phyloP scores from a whole-genome alignment of 1,284 basidiomycete genomes.

The Hemileia vastatrix region DNA sequence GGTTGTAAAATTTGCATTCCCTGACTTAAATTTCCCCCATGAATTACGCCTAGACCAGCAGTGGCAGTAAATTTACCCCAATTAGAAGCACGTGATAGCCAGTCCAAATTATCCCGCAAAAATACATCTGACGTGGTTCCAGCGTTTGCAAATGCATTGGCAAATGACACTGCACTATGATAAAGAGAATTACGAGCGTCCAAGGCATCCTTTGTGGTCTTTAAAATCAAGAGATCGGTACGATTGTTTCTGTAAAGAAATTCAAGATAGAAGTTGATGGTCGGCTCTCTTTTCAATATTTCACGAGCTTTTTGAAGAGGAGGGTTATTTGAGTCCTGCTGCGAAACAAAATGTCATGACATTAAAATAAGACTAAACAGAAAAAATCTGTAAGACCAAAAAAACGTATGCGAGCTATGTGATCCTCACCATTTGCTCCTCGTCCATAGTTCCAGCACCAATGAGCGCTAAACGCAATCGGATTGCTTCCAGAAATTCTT shows the following conservation, averaged over 20 bases:
- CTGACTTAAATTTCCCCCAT: slow-evolving; percentile 87
- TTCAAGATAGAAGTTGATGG: slow-evolving; percentile 80
- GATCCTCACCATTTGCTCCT: slow-evolving; percentile 14
- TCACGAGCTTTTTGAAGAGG: slow-evolving; percentile 56
- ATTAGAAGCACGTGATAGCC: slow-evolving; percentile 82
- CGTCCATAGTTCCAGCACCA: slow-evolving; percentile 17
- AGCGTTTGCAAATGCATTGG: slow-evolving; percentile 91
- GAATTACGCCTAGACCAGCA: slow-evolving; percentile 86
- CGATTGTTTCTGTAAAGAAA: slow-evolving; percentile 90
- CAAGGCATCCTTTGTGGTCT: slow-evolving; percentile 85
- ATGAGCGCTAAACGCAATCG: slow-evolving; percentile 24
- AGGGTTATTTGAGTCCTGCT: slow-evolving; percentile 46
- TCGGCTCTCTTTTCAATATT: slow-evolving; percentile 78
- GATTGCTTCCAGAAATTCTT: slow-evolving; percentile 74
- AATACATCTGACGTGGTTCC: slow-evolving; percentile 89
- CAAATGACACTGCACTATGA: slow-evolving; percentile 84
- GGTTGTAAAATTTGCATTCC: slow-evolving; percentile 86
- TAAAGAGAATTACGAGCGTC: slow-evolving; percentile 90
- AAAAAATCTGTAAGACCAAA: background rate
- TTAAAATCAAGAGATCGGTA: slow-evolving; percentile 77
- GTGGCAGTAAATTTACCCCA: slow-evolving; percentile 97
- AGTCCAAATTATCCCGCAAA: slow-evolving; percentile 86
- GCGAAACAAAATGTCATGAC: slow-evolving; percentile 27
- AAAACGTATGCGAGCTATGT: no score
- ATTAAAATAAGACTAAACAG: background rate